Percentiles rank a stretch among this genome's conserved stretches.
Evolutionary conservation across 208 protist species (phyloP).

Genomic region (Leishmania guyanensis): DNA sequence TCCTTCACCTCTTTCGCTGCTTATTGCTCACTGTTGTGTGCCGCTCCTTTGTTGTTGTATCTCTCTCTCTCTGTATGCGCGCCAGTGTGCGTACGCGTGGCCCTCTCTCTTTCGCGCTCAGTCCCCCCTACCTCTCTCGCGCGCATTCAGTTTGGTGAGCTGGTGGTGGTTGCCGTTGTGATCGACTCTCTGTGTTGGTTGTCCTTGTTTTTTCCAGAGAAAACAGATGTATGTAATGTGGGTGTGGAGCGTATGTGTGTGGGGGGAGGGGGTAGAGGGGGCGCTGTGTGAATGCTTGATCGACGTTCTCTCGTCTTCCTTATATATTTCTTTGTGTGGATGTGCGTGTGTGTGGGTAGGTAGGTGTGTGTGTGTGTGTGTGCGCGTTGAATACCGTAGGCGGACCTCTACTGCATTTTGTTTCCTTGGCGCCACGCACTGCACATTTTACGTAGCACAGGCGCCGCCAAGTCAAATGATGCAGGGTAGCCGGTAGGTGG

Average conservation of each 20-base stretch:
- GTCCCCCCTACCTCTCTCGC: not conserved
- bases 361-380: too few relatives aligned
- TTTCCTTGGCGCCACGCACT: too few relatives aligned
- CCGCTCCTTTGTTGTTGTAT: not conserved
- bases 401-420: too few relatives aligned
- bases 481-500: too few relatives aligned
- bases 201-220: not conserved
- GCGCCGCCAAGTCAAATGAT: too few relatives aligned
- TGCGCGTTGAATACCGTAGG: too few relatives aligned
- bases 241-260: not conserved
- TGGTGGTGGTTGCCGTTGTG: not conserved
- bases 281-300: not conserved
- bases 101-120: not conserved
- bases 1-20: not conserved
- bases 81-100: not conserved
- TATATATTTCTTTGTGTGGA: too few relatives aligned
- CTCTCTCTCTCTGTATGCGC: not conserved
- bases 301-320: too few relatives aligned
- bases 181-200: not conserved
- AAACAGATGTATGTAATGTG: not conserved
- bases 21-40: not conserved
- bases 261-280: too few relatives aligned
- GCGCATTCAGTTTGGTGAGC: not conserved
- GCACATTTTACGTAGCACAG: too few relatives aligned
- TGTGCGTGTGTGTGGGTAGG: too few relatives aligned